Conservation (phyloP, 2,329 filamentous ascomycete genomes). For the Aspergillus fijiensis region DNA sequence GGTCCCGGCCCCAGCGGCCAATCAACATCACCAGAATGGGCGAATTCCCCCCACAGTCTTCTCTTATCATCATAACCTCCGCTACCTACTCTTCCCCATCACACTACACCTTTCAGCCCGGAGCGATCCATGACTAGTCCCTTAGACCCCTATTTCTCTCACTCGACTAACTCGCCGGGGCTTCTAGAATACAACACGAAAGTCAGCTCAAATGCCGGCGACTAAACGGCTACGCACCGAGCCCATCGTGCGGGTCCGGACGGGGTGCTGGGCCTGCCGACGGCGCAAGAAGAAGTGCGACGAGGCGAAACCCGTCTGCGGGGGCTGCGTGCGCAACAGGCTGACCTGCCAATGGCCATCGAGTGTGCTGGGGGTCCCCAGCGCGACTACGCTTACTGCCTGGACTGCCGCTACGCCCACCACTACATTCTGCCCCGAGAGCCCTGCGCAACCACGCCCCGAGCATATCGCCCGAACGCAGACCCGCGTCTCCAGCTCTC, state of each 20-base stretch:
- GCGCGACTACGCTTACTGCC: conserved; percentile 8
- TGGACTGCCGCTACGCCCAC: conserved; percentile 8
- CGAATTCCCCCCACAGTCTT: neutral
- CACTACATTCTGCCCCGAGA: neutral
- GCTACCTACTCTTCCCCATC: neutral
- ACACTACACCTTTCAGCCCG: neutral
- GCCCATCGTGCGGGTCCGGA: conserved; percentile 32
- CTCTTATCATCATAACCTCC: neutral
- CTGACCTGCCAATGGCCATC: conserved; percentile 30
- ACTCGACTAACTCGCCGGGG: neutral
- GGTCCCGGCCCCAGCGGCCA: neutral
- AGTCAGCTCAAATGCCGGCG: conserved; percentile 21
- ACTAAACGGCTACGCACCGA: conserved; percentile 26
- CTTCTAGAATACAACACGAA: neutral
- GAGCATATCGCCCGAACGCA: neutral
- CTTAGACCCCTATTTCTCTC: neutral
- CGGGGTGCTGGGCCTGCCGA: conserved; percentile 34
- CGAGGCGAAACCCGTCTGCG: conserved; percentile 36
- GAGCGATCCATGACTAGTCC: neutral
- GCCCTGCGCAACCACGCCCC: neutral
- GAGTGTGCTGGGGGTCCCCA: conserved; percentile 15
- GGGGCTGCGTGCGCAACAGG: conserved; percentile 31
- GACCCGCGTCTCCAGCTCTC: neutral
- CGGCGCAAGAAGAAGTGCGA: conserved; percentile 38
- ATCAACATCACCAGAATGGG: neutral